phyloP scores from a whole-genome alignment of 2,329 filamentous ascomycete species.

The Aspergillus vadensis region DNA sequence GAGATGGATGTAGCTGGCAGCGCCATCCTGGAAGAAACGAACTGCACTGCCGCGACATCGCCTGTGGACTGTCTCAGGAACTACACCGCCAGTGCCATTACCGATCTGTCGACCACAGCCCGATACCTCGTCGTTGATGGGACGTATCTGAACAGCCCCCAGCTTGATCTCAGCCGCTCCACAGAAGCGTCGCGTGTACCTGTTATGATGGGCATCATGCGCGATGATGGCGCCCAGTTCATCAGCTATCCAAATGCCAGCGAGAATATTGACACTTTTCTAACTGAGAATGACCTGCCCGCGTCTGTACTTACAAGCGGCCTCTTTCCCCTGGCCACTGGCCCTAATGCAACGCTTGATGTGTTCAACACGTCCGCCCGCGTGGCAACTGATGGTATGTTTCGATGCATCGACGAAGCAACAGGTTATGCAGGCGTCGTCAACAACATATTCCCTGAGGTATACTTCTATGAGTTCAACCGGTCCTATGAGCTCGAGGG shows the following conservation, averaged over 20 bases:
- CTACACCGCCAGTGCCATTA: background rate
- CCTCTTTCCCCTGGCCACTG: constrained; percentile 44
- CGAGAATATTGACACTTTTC: constrained; percentile 51
- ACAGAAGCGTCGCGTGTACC: constrained; percentile 23
- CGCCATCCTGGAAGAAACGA: constrained; percentile 51
- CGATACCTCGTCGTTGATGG: constrained; percentile 11
- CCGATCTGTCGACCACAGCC: background rate
- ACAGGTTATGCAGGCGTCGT: constrained; percentile 55
- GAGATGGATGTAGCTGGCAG: constrained; percentile 53
- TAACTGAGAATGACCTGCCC: constrained; percentile 28
- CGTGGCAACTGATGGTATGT: constrained; percentile 60
- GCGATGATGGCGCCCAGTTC: constrained; percentile 48
- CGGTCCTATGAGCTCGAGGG: constrained; percentile 53
- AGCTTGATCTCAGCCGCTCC: constrained; percentile 19
- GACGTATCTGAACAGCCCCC: constrained; percentile 1
- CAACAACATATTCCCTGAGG: constrained; percentile 49
- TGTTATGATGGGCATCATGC: constrained; percentile 24
- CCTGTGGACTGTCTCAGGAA: constrained; percentile 3
- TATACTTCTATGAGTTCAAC: constrained; percentile 64
- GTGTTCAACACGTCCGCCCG: constrained; percentile 59
- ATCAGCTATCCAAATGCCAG: constrained; percentile 44
- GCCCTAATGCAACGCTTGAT: constrained; percentile 56
- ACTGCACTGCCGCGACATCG: background rate
- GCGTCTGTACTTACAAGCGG: background rate
- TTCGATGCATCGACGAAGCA: constrained; percentile 62